A percentile compares a stretch with the other conserved stretches of the same genome.
Evolutionary conservation across 2,329 filamentous ascomycete species (phyloP).

Genomic region (Monilinia vaccinii-corymbosi): DNA sequence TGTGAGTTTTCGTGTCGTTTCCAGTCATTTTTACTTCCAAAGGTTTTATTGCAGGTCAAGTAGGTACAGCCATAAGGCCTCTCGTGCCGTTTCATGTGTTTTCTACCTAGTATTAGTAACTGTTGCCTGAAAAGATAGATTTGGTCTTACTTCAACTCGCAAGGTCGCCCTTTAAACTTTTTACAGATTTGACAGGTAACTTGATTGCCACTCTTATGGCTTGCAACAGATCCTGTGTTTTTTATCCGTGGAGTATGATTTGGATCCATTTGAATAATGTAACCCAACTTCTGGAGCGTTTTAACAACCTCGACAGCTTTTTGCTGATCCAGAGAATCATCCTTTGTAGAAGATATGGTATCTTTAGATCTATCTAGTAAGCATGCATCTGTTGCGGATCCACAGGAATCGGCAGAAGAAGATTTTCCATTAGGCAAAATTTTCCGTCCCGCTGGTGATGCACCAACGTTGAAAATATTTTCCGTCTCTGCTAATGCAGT

Average conservation of each 20-base stretch:
- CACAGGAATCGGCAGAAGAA: constrained; percentile 7
- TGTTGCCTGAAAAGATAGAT: not conserved
- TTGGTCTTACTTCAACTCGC: constrained; percentile 46
- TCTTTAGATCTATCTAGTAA: not conserved
- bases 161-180: constrained; percentile 41
- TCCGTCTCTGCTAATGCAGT: constrained; percentile 18
- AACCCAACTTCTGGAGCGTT: constrained; percentile 20
- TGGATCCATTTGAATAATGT: constrained; percentile 20
- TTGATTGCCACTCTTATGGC: constrained; percentile 25
- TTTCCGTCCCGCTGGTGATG: constrained; percentile 11
- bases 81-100: constrained; percentile 74
- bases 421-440: constrained; percentile 18
- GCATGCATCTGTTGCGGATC: constrained; percentile 8
- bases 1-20: constrained; percentile 81
- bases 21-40: constrained; percentile 94
- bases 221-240: constrained; percentile 21
- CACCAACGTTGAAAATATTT: constrained; percentile 6
- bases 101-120: constrained; percentile 40
- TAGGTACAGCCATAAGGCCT: constrained; percentile 79
- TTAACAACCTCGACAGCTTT: constrained; percentile 21
- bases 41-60: constrained; percentile 56
- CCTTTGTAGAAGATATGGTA: not conserved
- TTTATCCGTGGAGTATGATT: constrained; percentile 14
- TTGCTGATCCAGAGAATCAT: constrained; percentile 15
- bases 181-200: constrained; percentile 34